Percentiles rank a stretch among this genome's conserved stretches.
phyloP scores from a whole-genome alignment of 352 stramenopile genomes.

The Phytopythium aichiense region DNA sequence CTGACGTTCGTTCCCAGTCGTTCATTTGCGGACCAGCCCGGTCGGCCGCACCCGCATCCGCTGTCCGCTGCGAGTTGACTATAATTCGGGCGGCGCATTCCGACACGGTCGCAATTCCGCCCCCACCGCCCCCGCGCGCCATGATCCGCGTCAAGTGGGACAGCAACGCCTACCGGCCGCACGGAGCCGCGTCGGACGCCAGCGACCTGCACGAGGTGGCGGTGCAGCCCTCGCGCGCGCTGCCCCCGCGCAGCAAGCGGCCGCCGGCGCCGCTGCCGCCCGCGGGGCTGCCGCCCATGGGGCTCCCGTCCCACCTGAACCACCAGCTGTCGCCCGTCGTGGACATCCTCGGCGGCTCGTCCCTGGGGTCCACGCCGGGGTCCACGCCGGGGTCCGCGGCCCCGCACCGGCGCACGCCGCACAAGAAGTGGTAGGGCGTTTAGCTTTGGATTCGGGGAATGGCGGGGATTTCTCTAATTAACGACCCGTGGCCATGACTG shows the following conservation, averaged over 20 bases:
- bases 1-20: too few species aligned
- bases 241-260: constrained; percentile 1
- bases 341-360: constrained; percentile 28
- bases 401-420: constrained; percentile 14
- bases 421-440: constrained; percentile 7
- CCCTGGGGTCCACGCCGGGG: constrained; percentile 20
- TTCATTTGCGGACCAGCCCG: too few species aligned
- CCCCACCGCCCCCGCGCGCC: not conserved
- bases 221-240: constrained; percentile 4
- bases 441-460: too few species aligned
- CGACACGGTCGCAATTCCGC: not conserved
- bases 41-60: too few species aligned
- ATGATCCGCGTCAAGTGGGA: constrained; percentile 81
- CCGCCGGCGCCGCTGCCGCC: constrained; percentile 1
- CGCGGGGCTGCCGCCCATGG: constrained; percentile 7
- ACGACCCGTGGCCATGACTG: not conserved
- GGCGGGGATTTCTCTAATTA: too few species aligned
- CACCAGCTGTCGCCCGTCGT: constrained; percentile 34
- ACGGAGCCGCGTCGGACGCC: not conserved
- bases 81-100: not conserved
- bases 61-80: not conserved
- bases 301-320: not conserved
- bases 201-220: constrained; percentile 4
- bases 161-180: constrained; percentile 11
- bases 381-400: constrained; percentile 13